Conservation (phyloP, 2,329 filamentous ascomycete species). For the Ceratocystis variospora region DNA sequence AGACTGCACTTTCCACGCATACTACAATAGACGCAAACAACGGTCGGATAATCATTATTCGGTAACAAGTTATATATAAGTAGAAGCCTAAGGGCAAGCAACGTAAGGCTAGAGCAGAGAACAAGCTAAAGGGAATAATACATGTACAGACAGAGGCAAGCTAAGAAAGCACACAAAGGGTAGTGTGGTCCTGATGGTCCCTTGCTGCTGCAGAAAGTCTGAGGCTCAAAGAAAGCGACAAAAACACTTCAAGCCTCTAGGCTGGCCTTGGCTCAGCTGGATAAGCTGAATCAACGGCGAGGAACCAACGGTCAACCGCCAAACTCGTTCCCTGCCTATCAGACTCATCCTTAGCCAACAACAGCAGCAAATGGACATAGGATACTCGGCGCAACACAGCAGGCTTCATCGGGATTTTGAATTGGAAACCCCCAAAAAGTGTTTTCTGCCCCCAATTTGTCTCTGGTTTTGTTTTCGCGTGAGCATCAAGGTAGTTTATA, state of each 20-base stretch:
- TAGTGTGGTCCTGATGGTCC: neutral
- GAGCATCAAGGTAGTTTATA: constrained; percentile 6
- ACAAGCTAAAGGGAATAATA: constrained; percentile 5
- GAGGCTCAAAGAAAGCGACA: no score
- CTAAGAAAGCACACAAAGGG: neutral
- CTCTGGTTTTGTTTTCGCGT: neutral
- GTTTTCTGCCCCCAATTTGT: neutral
- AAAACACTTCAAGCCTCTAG: no score
- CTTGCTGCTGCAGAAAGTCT: neutral
- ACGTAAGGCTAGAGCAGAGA: neutral
- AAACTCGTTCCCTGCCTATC: neutral
- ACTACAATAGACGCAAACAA: neutral
- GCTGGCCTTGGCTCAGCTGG: neutral
- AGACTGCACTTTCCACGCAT: no score
- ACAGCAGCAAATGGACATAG: neutral
- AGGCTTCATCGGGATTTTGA: neutral
- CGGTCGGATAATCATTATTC: neutral
- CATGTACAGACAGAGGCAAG: neutral
- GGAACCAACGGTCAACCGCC: neutral
- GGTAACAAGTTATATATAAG: neutral
- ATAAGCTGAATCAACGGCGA: neutral
- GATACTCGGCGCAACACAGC: neutral
- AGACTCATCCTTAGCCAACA: neutral
- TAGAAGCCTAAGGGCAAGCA: neutral
- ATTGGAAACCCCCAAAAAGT: neutral